Base-by-base conservation (phyloP, 768 basidiomycete species). In the Mycena metata region DNA sequence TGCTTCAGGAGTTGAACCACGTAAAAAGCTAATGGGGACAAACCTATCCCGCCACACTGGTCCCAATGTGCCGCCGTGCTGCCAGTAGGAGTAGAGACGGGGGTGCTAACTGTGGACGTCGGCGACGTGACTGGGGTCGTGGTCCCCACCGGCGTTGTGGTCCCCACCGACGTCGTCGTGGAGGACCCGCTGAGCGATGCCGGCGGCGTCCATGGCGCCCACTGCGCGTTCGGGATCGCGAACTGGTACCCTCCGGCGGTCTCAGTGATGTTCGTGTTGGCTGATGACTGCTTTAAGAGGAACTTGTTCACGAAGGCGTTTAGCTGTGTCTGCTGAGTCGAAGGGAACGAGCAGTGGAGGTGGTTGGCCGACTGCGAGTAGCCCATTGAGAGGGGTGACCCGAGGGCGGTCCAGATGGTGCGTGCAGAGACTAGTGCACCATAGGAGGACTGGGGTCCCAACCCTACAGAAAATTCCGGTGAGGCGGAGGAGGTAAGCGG, bases 301-400 rank as follows among this genome's bases (percentile, higher is more conserved):
- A 88, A 90, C 71, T 84, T 85, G 77, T 86, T 81, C 72, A 90
- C 76, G 75, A 88, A 90, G 15, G 87, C 87, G 65, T 80, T 81
- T 60, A 90, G 77, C 45, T 83, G 80, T 2, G 78, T 73, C 58
- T 84, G 80, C 65, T 86, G 82, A 47, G 67, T 72, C 5, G 83
- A 76, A 4, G 89, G 89, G 84, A 86, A 89, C 3, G 77, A 77
- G 76, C 89, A 90, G 70, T 90, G 89, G 36, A 76, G 75, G 69
- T 90, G 88, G 65, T 83, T 83, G 30, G 86, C 87, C 30, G 85
- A 79, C 76, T 87, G 85, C 16, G 83, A 85, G 69, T 86, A 85
- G 33, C 88, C 88, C 82, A 86, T 86, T 43, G 76, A 73, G 66
- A 83, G 79, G 13, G 81, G 59, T 6, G 82, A 80, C 26, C 87